These are phyloP conservation scores for Lentinula sp. DNA, from an alignment of 768 basidiomycete species.

Conservation along the genomic window DNA sequence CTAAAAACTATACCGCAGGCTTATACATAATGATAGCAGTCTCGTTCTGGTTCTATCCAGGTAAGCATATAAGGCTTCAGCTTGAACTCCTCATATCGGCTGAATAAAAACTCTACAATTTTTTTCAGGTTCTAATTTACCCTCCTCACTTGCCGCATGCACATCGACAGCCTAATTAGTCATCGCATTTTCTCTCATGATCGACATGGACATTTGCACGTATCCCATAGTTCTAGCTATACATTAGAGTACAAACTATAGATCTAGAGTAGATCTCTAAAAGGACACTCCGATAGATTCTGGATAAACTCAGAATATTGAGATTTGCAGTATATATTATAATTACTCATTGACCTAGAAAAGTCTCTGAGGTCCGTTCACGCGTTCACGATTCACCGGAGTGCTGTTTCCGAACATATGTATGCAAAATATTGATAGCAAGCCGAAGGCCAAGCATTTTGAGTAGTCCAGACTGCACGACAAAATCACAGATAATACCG, in stretches of 20 bases:
- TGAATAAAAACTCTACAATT: neutral
- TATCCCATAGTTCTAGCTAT: neutral
- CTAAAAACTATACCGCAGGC: slow-evolving; percentile 25
- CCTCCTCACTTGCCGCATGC: slow-evolving; percentile 1
- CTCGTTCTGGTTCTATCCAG: slow-evolving; percentile 66
- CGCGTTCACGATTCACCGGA: too few relatives aligned
- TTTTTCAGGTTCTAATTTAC: slow-evolving; percentile 1
- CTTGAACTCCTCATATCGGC: neutral
- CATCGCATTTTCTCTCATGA: neutral
- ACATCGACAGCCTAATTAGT: neutral
- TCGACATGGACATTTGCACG: neutral
- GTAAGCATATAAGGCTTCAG: slow-evolving; percentile 15
- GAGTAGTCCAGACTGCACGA: too few relatives aligned
- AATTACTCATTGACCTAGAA: neutral
- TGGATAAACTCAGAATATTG: neutral
- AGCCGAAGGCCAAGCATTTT: too few relatives aligned
- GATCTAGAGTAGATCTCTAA: neutral
- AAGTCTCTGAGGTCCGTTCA: too few relatives aligned
- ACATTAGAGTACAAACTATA: neutral
- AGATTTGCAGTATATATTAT: neutral
- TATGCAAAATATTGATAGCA: too few relatives aligned
- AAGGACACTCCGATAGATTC: neutral
- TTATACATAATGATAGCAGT: slow-evolving; percentile 71
- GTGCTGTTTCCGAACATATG: too few relatives aligned
- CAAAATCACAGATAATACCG: slow-evolving; percentile 29